Conservation (phyloP, 768 basidiomycete species). For the Strobilomyces echinocephalus region DNA sequence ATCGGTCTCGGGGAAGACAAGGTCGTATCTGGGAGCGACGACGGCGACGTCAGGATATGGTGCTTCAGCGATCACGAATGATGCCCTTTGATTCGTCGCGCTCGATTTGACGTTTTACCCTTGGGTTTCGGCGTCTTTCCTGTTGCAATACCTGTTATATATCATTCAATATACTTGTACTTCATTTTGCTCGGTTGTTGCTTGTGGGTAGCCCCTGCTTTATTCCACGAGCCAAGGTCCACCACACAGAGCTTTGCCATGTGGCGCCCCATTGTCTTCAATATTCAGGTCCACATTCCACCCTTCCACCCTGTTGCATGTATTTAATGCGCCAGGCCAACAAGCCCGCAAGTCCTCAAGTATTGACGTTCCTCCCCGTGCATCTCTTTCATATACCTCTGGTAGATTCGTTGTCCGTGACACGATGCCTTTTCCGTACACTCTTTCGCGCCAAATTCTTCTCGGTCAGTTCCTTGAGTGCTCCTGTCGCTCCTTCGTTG, state of each 20-base stretch:
- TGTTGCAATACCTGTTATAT: background rate
- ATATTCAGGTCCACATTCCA: too few species aligned
- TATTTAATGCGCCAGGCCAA: slow-evolving; percentile 15
- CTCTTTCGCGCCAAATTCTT: slow-evolving; percentile 15
- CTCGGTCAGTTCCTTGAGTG: slow-evolving; percentile 14
- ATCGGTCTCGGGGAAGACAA: slow-evolving; percentile 89
- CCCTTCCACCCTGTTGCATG: background rate
- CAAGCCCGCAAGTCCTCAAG: background rate
- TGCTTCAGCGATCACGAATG: slow-evolving; percentile 43
- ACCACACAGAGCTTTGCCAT: background rate
- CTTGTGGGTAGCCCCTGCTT: too few species aligned
- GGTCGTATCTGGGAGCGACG: slow-evolving; percentile 94
- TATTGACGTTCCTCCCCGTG: background rate
- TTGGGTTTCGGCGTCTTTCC: background rate
- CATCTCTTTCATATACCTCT: background rate
- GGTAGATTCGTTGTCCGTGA: slow-evolving; percentile 19
- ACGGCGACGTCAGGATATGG: slow-evolving; percentile 86
- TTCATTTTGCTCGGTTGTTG: background rate
- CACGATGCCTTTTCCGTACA: slow-evolving; percentile 25
- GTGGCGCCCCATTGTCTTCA: slow-evolving; percentile 12
- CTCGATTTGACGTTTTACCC: background rate
- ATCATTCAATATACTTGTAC: background rate
- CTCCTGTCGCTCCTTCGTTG: background rate
- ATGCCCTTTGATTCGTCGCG: background rate
- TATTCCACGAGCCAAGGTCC: background rate